Evolutionary conservation across 2,329 filamentous ascomycete genomes (phyloP).

Genomic region (Diplocarpon rosae): DNA sequence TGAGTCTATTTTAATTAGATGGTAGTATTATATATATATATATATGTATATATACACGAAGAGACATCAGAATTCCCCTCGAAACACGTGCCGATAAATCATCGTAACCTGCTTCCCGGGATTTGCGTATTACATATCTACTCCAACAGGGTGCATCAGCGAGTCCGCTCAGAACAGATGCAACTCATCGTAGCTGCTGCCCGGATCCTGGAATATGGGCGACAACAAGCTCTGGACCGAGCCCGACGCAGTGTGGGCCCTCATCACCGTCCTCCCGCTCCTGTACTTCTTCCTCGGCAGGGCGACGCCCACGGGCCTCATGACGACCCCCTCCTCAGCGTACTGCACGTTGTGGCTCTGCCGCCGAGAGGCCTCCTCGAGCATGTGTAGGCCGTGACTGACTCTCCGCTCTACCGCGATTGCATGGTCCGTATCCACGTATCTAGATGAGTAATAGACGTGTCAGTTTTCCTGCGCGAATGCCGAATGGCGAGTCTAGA

Average conservation of each 20-base stretch:
- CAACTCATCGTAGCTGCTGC: too few relatives aligned
- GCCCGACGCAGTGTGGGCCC: not conserved
- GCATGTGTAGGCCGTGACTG: not conserved
- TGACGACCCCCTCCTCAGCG: not conserved
- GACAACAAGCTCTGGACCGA: slow-evolving; percentile 1
- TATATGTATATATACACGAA: too few relatives aligned
- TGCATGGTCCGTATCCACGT: not conserved
- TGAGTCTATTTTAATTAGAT: too few relatives aligned
- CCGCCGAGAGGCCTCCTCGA: too few relatives aligned
- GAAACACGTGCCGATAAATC: not conserved
- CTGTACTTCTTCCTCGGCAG: not conserved
- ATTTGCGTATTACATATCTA: too few relatives aligned
- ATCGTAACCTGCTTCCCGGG: too few relatives aligned
- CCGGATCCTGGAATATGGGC: not conserved
- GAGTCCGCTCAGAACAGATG: too few relatives aligned
- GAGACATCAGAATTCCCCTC: too few relatives aligned
- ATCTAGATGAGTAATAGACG: not conserved
- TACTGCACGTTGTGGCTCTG: too few relatives aligned
- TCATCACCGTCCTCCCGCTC: not conserved
- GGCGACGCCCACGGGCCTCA: not conserved
- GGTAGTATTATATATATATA: too few relatives aligned
- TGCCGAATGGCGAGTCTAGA: not conserved
- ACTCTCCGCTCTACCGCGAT: not conserved
- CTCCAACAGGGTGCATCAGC: too few relatives aligned
- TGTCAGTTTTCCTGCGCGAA: not conserved